phyloP scores from a whole-genome alignment of 495 filamentous ascomycete species.

The Hypoxylon crocopeplum region DNA sequence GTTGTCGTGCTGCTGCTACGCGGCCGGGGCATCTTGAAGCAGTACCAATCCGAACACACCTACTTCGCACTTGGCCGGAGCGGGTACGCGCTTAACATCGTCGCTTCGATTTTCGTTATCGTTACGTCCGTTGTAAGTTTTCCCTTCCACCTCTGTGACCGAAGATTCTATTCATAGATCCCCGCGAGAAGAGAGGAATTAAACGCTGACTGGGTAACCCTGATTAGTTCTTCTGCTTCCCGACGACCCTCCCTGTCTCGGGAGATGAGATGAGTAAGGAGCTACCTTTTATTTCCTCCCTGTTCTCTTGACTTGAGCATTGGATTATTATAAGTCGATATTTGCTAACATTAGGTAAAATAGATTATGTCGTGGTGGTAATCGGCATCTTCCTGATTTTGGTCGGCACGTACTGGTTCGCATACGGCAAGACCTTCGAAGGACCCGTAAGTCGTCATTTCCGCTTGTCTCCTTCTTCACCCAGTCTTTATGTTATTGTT shows the following conservation, averaged over 20 bases:
- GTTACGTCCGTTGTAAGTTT: slow-evolving; percentile 42
- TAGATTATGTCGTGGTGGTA: slow-evolving; percentile 45
- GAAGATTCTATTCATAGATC: background rate
- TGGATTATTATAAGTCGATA: too few relatives aligned
- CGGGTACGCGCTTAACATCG: slow-evolving; percentile 35
- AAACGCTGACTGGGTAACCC: slow-evolving; percentile 1
- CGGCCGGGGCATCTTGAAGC: slow-evolving; percentile 32
- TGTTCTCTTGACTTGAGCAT: too few relatives aligned
- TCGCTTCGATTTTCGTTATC: slow-evolving; percentile 39
- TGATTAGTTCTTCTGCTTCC: slow-evolving; percentile 45
- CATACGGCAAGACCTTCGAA: slow-evolving; percentile 38
- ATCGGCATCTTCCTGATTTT: slow-evolving; percentile 45
- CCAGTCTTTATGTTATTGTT: background rate
- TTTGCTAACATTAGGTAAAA: background rate
- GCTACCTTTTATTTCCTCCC: background rate
- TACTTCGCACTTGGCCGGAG: slow-evolving; percentile 34
- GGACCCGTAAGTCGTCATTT: slow-evolving; percentile 38
- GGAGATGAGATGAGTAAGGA: slow-evolving; percentile 42
- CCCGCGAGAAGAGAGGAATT: background rate
- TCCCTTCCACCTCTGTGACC: background rate
- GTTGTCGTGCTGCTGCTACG: slow-evolving; percentile 41
- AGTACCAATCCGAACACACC: slow-evolving; percentile 8
- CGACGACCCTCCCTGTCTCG: slow-evolving; percentile 37
- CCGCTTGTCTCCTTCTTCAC: background rate
- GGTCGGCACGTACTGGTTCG: slow-evolving; percentile 39